Percentiles rank a stretch among this genome's conserved stretches.
phyloP scores from a whole-genome alignment of 2,329 filamentous ascomycete species.

The Periconia digitata region DNA sequence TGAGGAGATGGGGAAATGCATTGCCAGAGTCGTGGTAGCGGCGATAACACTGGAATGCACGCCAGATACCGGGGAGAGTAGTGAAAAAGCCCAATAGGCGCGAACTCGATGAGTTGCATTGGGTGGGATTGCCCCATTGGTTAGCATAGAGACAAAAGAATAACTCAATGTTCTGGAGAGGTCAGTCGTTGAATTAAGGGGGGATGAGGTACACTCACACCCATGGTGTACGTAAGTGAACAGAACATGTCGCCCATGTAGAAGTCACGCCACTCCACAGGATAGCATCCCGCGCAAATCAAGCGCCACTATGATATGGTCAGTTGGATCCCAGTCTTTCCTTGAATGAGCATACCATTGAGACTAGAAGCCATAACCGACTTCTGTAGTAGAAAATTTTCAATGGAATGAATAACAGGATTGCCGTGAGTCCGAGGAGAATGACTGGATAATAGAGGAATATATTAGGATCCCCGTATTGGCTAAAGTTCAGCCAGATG shows the following conservation, averaged over 20 bases:
- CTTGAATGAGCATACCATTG: constrained; percentile 64
- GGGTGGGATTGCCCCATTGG: constrained; percentile 69
- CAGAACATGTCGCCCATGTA: constrained; percentile 98
- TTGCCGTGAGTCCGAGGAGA: constrained; percentile 67
- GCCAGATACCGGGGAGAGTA: constrained; percentile 83
- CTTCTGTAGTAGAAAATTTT: constrained; percentile 74
- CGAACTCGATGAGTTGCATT: constrained; percentile 86
- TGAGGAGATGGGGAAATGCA: constrained; percentile 87
- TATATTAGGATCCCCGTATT: constrained; percentile 65
- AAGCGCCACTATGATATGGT: constrained; percentile 69
- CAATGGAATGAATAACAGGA: constrained; percentile 74
- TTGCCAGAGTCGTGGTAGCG: constrained; percentile 87
- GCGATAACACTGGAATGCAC: constrained; percentile 84
- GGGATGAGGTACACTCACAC: constrained; percentile 60
- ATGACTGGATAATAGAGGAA: constrained; percentile 87
- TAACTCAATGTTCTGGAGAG: constrained; percentile 73
- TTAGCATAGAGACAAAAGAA: constrained; percentile 94
- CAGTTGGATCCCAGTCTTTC: constrained; percentile 21
- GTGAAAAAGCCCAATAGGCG: constrained; percentile 83
- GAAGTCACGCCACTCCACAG: constrained; percentile 96
- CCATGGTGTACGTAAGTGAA: constrained; percentile 86
- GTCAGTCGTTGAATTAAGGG: constrained; percentile 4
- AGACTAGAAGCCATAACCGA: constrained; percentile 83
- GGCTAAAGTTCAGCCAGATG: constrained; percentile 86
- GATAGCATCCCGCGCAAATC: constrained; percentile 80